These are phyloP conservation scores for Daldinia sp. DNA, from an alignment of 2,329 filamentous ascomycete genomes.

Conservation along the genomic window DNA sequence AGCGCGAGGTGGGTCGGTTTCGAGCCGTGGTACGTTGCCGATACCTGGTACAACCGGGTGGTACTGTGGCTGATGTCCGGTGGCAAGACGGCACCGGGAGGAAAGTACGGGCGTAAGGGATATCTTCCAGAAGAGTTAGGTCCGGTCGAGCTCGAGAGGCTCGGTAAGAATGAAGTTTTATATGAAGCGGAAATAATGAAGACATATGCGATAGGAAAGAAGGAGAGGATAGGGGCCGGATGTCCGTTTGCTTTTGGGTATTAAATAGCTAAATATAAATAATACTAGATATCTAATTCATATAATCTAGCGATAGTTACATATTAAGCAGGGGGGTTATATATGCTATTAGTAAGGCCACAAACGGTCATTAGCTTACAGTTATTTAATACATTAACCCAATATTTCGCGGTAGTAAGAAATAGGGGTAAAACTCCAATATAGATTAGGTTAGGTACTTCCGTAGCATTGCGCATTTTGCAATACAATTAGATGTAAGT, in stretches of 20 bases:
- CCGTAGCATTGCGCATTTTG: too few species aligned
- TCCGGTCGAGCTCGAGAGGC: neutral
- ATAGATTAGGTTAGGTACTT: too few species aligned
- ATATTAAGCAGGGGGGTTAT: too few species aligned
- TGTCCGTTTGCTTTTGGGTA: conserved; percentile 36
- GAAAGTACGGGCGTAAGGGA: conserved; percentile 16
- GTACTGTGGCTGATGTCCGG: conserved; percentile 31
- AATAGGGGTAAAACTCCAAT: too few species aligned
- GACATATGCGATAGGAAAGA: conserved; percentile 19
- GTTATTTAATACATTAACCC: too few species aligned
- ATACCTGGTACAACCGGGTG: conserved; percentile 36
- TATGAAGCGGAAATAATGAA: conserved; percentile 30
- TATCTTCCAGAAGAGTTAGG: neutral
- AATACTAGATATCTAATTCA: neutral
- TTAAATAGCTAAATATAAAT: neutral
- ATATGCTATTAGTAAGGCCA: too few species aligned
- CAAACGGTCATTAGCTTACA: too few species aligned
- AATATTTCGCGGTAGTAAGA: too few species aligned
- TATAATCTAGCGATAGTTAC: neutral
- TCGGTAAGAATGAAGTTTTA: neutral
- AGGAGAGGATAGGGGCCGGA: conserved; percentile 18
- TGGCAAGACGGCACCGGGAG: conserved; percentile 24
- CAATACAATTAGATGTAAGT: too few species aligned
- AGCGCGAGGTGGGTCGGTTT: conserved; percentile 29
- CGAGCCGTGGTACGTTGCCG: conserved; percentile 42